A percentile compares a stretch with the other conserved stretches of the same genome.
These are phyloP conservation scores for Hygrocybe coccinea DNA, from an alignment of 768 basidiomycete genomes.

Conservation along the genomic window DNA sequence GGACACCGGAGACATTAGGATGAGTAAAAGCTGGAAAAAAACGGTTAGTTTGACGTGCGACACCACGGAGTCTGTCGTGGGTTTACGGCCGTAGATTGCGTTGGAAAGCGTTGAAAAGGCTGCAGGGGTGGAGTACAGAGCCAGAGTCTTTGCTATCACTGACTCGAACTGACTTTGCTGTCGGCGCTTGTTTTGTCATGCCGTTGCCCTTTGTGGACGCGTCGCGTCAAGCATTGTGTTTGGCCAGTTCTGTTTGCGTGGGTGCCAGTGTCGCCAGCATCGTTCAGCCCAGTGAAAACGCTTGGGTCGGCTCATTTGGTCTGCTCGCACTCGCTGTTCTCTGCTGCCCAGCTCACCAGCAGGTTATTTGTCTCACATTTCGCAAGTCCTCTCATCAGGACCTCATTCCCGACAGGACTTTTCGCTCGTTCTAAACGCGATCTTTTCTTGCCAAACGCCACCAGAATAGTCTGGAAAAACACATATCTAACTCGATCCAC, in stretches of 20 bases:
- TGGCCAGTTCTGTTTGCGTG: background rate
- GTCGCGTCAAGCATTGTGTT: background rate
- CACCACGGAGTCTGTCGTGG: too few species aligned
- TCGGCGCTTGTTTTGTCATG: background rate
- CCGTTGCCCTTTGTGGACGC: constrained; percentile 2
- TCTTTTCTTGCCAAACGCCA: background rate
- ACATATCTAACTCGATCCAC: background rate
- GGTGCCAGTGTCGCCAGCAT: too few species aligned
- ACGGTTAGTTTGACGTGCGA: too few species aligned
- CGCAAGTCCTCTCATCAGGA: too few species aligned
- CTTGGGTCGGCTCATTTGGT: too few species aligned
- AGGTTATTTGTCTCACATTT: too few species aligned
- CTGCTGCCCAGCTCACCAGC: too few species aligned
- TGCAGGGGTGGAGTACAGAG: background rate
- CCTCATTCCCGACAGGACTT: background rate
- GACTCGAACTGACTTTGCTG: background rate
- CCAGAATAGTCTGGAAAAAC: background rate
- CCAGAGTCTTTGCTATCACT: background rate
- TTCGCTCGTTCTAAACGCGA: background rate
- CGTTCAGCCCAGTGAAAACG: too few species aligned
- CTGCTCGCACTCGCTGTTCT: too few species aligned
- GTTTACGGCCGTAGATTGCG: too few species aligned
- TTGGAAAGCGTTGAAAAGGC: too few species aligned
- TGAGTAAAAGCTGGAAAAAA: too few species aligned
- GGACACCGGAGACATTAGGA: constrained; percentile 38